Conservation (phyloP, 2,329 filamentous ascomycete species). For the Aspergillus clavatus region DNA sequence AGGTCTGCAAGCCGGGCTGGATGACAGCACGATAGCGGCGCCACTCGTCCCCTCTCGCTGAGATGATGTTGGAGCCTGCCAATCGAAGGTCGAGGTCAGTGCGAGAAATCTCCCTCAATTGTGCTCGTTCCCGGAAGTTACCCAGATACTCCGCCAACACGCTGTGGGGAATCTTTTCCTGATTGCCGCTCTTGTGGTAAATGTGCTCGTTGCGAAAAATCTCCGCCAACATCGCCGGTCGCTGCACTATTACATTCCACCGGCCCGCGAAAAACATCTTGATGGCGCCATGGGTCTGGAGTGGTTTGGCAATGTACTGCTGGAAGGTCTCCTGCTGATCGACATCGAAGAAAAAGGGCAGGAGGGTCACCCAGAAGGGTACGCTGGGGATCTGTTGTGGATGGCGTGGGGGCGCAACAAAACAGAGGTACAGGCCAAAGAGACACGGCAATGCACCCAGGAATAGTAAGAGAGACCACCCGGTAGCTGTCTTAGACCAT, state of each 20-base stretch:
- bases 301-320: slow-evolving; percentile 32
- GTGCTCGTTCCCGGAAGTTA: slow-evolving; percentile 8
- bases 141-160: slow-evolving; percentile 31
- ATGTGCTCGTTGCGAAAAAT: slow-evolving; percentile 17
- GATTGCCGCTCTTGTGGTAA: slow-evolving; percentile 16
- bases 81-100: too few species aligned
- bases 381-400: slow-evolving; percentile 29
- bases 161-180: slow-evolving; percentile 32
- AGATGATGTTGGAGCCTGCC: slow-evolving; percentile 35
- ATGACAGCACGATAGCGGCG: slow-evolving; percentile 26
- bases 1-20: slow-evolving; percentile 28
- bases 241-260: too few species aligned
- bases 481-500: too few species aligned
- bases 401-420: not conserved
- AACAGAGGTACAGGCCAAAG: too few species aligned
- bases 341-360: slow-evolving; percentile 41
- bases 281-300: slow-evolving; percentile 33
- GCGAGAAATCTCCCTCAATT: not conserved
- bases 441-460: too few species aligned
- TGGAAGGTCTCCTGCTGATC: slow-evolving; percentile 42
- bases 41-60: slow-evolving; percentile 30
- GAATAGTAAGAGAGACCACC: too few species aligned
- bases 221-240: slow-evolving; percentile 10
- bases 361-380: slow-evolving; percentile 43
- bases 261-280: slow-evolving; percentile 42